Percentiles rank a stretch among this genome's conserved stretches.
Evolutionary conservation across 108 stramenopile species (phyloP).

Genomic region (Discostella stelligeroides): DNA sequence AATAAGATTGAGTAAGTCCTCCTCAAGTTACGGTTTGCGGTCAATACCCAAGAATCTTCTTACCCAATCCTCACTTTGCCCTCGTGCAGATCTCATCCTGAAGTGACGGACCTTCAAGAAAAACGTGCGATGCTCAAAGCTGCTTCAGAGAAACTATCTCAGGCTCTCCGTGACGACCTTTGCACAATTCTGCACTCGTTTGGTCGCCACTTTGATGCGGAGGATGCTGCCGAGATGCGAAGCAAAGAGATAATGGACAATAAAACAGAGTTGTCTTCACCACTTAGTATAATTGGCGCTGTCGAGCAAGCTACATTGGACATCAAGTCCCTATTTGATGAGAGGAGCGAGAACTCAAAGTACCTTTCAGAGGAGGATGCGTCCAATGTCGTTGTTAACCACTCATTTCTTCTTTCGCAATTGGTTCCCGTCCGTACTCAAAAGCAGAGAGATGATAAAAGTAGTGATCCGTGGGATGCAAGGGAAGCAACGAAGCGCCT

Average conservation of each 20-base stretch:
- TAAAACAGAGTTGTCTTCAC: slow-evolving; percentile 25
- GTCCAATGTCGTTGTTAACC: too few species aligned
- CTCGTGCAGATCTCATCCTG: slow-evolving; percentile 44
- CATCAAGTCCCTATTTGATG: slow-evolving; percentile 16
- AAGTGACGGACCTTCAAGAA: slow-evolving; percentile 21
- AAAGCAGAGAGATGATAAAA: slow-evolving; percentile 5
- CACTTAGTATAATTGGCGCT: slow-evolving; percentile 21
- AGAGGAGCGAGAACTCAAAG: slow-evolving; percentile 1
- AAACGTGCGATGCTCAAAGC: slow-evolving; percentile 18
- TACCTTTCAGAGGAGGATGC: slow-evolving; percentile 14
- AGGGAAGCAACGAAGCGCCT: slow-evolving; percentile 35
- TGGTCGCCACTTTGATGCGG: slow-evolving; percentile 17
- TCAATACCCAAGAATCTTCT: too few species aligned
- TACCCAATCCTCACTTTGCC: too few species aligned
- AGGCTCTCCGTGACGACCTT: slow-evolving; percentile 20
- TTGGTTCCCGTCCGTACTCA: too few species aligned
- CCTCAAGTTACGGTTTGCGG: too few species aligned
- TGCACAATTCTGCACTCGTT: slow-evolving; percentile 10
- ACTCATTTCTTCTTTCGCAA: too few species aligned
- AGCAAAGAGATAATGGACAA: neutral
- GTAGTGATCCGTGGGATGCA: slow-evolving; percentile 21
- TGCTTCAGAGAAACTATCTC: slow-evolving; percentile 21
- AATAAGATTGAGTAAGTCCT: slow-evolving; percentile 45
- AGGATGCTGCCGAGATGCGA: too few species aligned
- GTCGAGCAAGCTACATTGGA: slow-evolving; percentile 10